Evolutionary conservation across 495 filamentous ascomycete species (phyloP).

Genomic region (Trichoderma reesei): DNA sequence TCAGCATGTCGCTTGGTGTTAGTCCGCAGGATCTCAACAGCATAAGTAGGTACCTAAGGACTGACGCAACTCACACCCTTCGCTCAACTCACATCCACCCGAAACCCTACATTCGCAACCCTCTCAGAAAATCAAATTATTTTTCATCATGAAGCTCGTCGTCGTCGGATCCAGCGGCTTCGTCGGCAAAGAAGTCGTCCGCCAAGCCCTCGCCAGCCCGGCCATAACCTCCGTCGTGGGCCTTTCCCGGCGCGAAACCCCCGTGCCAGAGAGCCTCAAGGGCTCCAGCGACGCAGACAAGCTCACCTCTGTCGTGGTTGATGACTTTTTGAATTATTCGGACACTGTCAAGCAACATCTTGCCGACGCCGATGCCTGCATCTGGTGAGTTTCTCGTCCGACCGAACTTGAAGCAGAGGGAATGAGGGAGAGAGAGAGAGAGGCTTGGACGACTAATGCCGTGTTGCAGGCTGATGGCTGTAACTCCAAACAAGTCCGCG

Average conservation of each 20-base stretch:
- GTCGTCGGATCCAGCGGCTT: constrained; percentile 41
- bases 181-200: constrained; percentile 38
- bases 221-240: constrained; percentile 34
- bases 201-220: constrained; percentile 29
- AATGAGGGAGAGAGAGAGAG: no score
- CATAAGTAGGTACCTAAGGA: background rate
- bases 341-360: constrained; percentile 32
- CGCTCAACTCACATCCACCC: background rate
- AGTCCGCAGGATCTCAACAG: no score
- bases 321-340: constrained; percentile 36
- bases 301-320: constrained; percentile 29
- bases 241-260: constrained; percentile 24
- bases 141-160: constrained; percentile 40
- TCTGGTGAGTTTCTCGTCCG: constrained; percentile 30
- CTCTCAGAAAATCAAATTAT: background rate
- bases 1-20: no score
- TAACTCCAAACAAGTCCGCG: constrained; percentile 29
- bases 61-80: background rate
- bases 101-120: no score
- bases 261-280: constrained; percentile 9
- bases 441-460: background rate
- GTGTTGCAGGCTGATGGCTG: constrained; percentile 29
- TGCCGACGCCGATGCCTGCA: constrained; percentile 40
- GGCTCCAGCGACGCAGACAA: constrained; percentile 23
- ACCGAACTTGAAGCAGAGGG: background rate